Conservation (phyloP, 2,329 filamentous ascomycete genomes). For the Zasmidium cellare region DNA sequence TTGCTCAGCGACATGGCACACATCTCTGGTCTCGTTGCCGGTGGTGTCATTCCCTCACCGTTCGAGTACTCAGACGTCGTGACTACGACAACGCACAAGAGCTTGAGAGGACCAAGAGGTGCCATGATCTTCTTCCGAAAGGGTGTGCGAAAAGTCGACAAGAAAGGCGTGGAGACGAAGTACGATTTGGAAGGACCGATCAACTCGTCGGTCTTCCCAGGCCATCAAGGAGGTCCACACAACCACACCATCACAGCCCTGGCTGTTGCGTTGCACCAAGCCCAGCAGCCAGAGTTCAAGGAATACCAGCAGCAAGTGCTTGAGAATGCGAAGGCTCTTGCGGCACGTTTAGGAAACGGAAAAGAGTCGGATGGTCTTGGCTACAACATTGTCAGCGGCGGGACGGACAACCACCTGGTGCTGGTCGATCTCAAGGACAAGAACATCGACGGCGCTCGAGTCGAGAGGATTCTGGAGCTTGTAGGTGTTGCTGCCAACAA, state of each 20-base stretch:
- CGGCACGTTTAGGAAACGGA: constrained; percentile 62
- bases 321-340: constrained; percentile 86
- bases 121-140: constrained; percentile 99
- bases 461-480: constrained; percentile 93
- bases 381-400: constrained; percentile 88
- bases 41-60: constrained; percentile 85
- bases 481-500: constrained; percentile 99
- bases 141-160: constrained; percentile 78
- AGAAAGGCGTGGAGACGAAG: constrained; percentile 79
- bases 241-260: constrained; percentile 99
- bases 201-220: constrained; percentile 95
- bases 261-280: constrained; percentile 91
- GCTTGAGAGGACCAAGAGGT: constrained; percentile 87
- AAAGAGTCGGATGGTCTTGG: constrained; percentile 77
- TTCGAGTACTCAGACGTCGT: constrained; percentile 92
- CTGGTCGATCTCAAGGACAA: constrained; percentile 89
- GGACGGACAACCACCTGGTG: constrained; percentile 96
- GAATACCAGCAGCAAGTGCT: constrained; percentile 89
- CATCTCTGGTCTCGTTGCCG: constrained; percentile 90
- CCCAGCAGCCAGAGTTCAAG: constrained; percentile 84
- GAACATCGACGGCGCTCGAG: constrained; percentile 85
- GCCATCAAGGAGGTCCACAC: constrained; percentile 95
- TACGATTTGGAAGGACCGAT: constrained; percentile 93
- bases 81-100: constrained; percentile 98
- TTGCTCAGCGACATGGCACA: constrained; percentile 96